Evolutionary conservation across 2,329 filamentous ascomycete species (phyloP), one percentile per base, ranked within the genome.

Genomic region (Graphilbum fragrans): DNA sequence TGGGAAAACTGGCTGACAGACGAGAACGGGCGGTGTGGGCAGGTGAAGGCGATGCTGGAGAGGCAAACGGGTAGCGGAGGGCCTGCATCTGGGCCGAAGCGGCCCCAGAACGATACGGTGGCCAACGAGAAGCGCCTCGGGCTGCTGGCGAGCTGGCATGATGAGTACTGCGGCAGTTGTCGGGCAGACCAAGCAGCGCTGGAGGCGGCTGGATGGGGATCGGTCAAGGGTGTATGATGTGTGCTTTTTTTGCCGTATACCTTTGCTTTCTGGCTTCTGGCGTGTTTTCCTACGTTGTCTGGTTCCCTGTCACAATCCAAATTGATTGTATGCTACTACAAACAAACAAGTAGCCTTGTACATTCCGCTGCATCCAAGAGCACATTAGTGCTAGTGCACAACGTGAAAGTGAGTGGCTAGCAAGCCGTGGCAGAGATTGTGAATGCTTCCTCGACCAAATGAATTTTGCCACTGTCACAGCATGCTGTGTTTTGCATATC

Each of bases 1-100:
- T 98, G 87, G 81, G 88, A 94, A 63, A 84, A 85, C 48, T 98
- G 90, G 88, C 70, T 96, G 23, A 61, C 74, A 3, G 81, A 85
- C 50, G 92, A 98, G 63, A 80, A 78, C 48, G 61, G 69, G 27
- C 74, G 84, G 38, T 98, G 92, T 58, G 75, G 76, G 43, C 74
- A 82, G 54, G 65, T 75, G 6, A 62, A 66, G 21, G 55, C 54
- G 25, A 59, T 70, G 52, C 57, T 82, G 18, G 43, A 53, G 47
- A 54, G 4, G 42, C 47, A 19, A 22, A 35, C 47, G 41, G 23
- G 36, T 37, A 35, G 19, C 35, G 38, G 29, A n/a, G 14, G 8
- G 25, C 17, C 22, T 4, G 16, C 21, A 17, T 18, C 36, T 19
- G 14, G 9, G 37, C 37, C 33, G 20, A 17, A 46, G 39, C 35